Percentiles rank a stretch among this genome's conserved stretches.
These are phyloP conservation scores for Pyrenochaeta sp. DNA, from an alignment of 2,329 filamentous ascomycete species.

Conservation along the genomic window DNA sequence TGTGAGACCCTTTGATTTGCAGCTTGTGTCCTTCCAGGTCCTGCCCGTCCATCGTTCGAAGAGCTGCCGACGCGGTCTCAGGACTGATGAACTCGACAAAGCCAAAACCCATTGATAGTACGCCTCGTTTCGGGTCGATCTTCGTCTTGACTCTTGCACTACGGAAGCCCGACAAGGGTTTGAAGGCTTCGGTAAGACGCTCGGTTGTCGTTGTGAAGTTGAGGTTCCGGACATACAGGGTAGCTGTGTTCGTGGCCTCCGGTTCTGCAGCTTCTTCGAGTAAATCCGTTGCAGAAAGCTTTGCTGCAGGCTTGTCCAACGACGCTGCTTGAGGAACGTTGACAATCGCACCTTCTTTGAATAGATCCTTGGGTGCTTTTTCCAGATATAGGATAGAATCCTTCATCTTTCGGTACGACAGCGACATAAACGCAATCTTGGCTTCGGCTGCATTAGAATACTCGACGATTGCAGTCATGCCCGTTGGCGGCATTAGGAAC, in stretches of 20 bases:
- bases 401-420: conserved; percentile 91
- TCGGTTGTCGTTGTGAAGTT: conserved; percentile 88
- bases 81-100: conserved; percentile 89
- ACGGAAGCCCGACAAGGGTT: conserved; percentile 84
- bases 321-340: conserved; percentile 47
- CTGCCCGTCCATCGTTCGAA: conserved; percentile 86
- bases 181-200: conserved; percentile 78
- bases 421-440: conserved; percentile 80
- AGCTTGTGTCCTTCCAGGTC: conserved; percentile 88
- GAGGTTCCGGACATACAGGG: conserved; percentile 91
- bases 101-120: conserved; percentile 93
- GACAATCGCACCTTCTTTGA: conserved; percentile 54
- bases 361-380: conserved; percentile 87
- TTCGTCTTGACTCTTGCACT: conserved; percentile 93
- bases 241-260: conserved; percentile 71
- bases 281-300: conserved; percentile 74
- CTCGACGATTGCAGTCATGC: conserved; percentile 93
- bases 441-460: conserved; percentile 82
- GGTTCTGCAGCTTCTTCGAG: conserved; percentile 67
- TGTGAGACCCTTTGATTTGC: conserved; percentile 85
- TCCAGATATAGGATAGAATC: conserved; percentile 92
- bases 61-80: conserved; percentile 78
- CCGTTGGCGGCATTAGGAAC: conserved; percentile 90
- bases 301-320: conserved; percentile 50
- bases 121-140: conserved; percentile 87